These are phyloP conservation scores for Cyclanthera cordifolia DNA, from an alignment of 306 rosid species.

Conservation along the genomic window DNA sequence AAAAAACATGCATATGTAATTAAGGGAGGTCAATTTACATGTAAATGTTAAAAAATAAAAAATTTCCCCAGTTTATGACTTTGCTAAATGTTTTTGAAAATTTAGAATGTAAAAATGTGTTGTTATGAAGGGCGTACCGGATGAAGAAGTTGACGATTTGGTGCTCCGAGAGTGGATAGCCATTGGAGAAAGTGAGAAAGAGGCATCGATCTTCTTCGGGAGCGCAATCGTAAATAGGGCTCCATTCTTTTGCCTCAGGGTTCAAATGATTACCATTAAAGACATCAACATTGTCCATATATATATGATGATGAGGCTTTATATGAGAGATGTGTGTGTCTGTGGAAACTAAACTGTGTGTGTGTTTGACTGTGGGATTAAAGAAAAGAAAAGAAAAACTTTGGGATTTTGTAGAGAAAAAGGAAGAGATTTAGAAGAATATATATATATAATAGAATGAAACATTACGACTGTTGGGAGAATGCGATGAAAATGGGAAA, in stretches of 20 bases:
- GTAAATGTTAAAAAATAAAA: no score
- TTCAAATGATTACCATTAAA: slow-evolving; percentile 2
- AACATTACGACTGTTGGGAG: slow-evolving; percentile 9
- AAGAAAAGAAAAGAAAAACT: neutral
- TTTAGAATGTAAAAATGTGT: no score
- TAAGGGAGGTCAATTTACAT: no score
- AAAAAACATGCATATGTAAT: no score
- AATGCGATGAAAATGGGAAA: slow-evolving; percentile 3
- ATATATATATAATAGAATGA: neutral
- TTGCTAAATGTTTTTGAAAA: no score
- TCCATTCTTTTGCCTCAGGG: slow-evolving; percentile 29
- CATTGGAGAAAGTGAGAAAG: slow-evolving; percentile 32
- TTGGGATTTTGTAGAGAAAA: neutral
- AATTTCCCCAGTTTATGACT: no score
- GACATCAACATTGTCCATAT: neutral
- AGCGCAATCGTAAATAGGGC: slow-evolving; percentile 1
- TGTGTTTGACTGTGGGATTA: slow-evolving; percentile 1
- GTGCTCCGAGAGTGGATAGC: slow-evolving; percentile 11
- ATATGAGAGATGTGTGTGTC: neutral
- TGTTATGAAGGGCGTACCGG: slow-evolving; percentile 13
- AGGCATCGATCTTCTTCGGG: slow-evolving; percentile 26
- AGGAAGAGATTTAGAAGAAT: neutral
- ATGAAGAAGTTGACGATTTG: slow-evolving; percentile 26
- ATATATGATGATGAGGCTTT: neutral
- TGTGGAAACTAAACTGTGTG: neutral